phyloP scores from a whole-genome alignment of 768 basidiomycete species.

The Panaeolus cyanescens region DNA sequence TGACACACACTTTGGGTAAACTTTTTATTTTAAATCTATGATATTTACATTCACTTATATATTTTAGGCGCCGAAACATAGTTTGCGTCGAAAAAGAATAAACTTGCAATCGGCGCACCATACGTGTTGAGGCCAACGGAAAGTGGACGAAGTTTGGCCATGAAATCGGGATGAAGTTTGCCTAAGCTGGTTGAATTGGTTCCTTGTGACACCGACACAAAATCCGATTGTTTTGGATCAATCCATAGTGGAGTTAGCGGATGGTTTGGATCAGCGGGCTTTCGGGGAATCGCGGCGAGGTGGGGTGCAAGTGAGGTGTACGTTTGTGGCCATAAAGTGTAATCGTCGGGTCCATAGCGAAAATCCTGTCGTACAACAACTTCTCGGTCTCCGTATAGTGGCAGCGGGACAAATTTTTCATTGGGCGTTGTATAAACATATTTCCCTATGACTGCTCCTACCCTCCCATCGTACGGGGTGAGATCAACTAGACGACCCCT shows the following conservation, averaged over 20 bases:
- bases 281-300: constrained; percentile 5
- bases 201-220: too few species aligned
- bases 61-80: too few species aligned
- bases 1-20: too few species aligned
- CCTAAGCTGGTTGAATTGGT: too few species aligned
- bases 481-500: too few species aligned
- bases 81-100: too few species aligned
- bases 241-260: constrained; percentile 4
- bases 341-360: constrained; percentile 4
- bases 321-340: constrained; percentile 5
- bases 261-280: background rate
- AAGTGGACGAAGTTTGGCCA: too few species aligned
- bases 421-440: constrained; percentile 6
- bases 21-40: too few species aligned
- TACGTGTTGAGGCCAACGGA: too few species aligned
- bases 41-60: too few species aligned
- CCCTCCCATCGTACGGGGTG: constrained; percentile 5
- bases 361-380: background rate
- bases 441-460: background rate
- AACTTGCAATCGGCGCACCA: too few species aligned
- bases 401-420: background rate
- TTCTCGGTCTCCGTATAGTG: background rate
- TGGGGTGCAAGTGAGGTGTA: background rate
- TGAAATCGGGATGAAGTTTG: too few species aligned
- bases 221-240: constrained; percentile 1